Base-by-base conservation (phyloP, 2,329 filamentous ascomycete species). In the Penicillium rolfsii region DNA sequence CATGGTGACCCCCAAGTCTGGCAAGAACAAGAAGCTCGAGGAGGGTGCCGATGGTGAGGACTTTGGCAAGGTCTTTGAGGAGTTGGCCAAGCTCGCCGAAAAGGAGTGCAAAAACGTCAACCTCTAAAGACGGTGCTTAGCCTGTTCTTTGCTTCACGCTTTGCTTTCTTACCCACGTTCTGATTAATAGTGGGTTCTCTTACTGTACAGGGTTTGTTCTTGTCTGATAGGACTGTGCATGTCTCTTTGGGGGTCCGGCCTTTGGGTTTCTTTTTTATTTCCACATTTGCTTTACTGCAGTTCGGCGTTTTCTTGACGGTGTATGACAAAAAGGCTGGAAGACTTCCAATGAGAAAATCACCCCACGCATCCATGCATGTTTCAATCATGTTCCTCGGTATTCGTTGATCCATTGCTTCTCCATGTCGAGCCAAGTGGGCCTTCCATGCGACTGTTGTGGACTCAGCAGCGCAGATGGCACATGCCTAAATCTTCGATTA, bases 1-100 rank as follows among this genome's bases (percentile, higher is more conserved):
- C 71, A 96, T 99, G 93, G 87, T 89, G 53, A 79, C 78, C 55
- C 79, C 80, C 52, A 83, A 83, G 70, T 79, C 78, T 41, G 76
- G 77, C 63, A 82, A 81, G 73, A 82, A 80, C 78, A 82, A 82
- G 72, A 80, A 79, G 71, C 77, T 74, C 45, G 77, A 77, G 50
- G 80, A 76, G 22, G 76, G 72, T 48, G 80, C 78, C 41, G 80
- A 81, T 50, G 70, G 72, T 53, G 77, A 79, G 65, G 81, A 81
- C 60, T 86, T 83, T 70, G 77, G 74, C 62, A 82, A 85, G 71
- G 79, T 81, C 6, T 87, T 82, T 70, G 80, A 77, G 50, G 84
- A 86, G 65, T 73, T 89, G 69, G 79, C 82, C 64, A 87, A 87
- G 78, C 70, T 87, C 59, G 85, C 85, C 45, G 71, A 81, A 67